Evolutionary conservation across 345 rosid genomes (phyloP).

Genomic region (Gossypium ekmanianum): DNA sequence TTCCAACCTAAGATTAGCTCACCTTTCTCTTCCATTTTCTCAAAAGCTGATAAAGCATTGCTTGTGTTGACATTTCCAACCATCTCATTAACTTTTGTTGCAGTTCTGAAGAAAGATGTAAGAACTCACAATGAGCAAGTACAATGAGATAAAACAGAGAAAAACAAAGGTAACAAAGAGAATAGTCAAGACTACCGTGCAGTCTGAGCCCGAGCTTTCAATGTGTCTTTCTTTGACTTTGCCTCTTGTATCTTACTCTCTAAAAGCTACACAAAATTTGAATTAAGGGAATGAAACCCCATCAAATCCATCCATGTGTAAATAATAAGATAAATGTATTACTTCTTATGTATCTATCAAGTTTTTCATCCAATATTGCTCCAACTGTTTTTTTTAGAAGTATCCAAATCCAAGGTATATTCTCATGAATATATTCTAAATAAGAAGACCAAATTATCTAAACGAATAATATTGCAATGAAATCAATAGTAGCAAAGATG

Average conservation of each 20-base stretch:
- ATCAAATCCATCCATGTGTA: conserved; percentile 17
- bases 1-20: conserved; percentile 11
- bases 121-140: conserved; percentile 8
- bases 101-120: conserved; percentile 44
- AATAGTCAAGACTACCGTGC: conserved; percentile 42
- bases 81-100: conserved; percentile 78
- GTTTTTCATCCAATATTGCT: no score
- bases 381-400: no score
- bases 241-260: conserved; percentile 99
- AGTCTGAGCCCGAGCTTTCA: conserved; percentile 88
- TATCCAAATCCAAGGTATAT: not conserved
- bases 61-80: conserved; percentile 71
- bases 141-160: not conserved
- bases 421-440: not conserved
- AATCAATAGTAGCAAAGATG: not conserved
- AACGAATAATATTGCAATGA: not conserved
- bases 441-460: not conserved
- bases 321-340: not conserved
- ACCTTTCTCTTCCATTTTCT: conserved; percentile 92
- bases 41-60: conserved; percentile 71
- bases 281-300: conserved; percentile 22
- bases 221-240: conserved; percentile 90
- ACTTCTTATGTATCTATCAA: not conserved
- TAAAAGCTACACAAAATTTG: conserved; percentile 53
- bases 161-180: not conserved